Percentiles rank a stretch among this genome's conserved stretches.
These are phyloP conservation scores for Candida neerlandica DNA, from an alignment of 1,139 yeast species.

Conservation along the genomic window DNA sequence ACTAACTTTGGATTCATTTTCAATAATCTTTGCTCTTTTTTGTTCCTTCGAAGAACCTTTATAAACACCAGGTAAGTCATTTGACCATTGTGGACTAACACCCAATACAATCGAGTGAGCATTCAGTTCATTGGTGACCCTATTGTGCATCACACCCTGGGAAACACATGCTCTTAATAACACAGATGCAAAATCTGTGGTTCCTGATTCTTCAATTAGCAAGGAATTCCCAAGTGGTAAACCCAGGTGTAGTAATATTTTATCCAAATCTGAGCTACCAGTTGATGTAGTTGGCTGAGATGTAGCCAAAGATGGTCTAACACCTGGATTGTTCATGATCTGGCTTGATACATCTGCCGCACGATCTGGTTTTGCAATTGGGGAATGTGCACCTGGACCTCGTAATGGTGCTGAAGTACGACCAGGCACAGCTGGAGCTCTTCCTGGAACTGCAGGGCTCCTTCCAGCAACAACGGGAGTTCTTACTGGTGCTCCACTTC, in stretches of 20 bases:
- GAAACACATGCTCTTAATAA: slow-evolving; percentile 71
- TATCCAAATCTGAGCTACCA: slow-evolving; percentile 76
- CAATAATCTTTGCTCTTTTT: slow-evolving; percentile 58
- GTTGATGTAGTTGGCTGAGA: slow-evolving; percentile 79
- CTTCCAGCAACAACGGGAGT: slow-evolving; percentile 12
- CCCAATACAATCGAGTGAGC: slow-evolving; percentile 75
- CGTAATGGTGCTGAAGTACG: slow-evolving; percentile 12
- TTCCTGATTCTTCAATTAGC: slow-evolving; percentile 79
- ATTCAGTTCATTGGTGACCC: slow-evolving; percentile 38
- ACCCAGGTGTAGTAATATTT: slow-evolving; percentile 78
- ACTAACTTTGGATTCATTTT: slow-evolving; percentile 64
- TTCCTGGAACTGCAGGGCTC: slow-evolving; percentile 20
- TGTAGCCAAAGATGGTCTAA: slow-evolving; percentile 75
- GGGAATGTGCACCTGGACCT: slow-evolving; percentile 16
- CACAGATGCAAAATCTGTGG: slow-evolving; percentile 86
- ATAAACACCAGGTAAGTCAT: slow-evolving; percentile 78
- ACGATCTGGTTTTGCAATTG: slow-evolving; percentile 9
- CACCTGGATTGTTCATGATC: slow-evolving; percentile 51
- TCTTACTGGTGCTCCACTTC: slow-evolving; percentile 22
- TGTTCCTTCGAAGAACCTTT: slow-evolving; percentile 70
- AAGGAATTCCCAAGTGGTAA: slow-evolving; percentile 76
- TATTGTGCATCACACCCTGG: slow-evolving; percentile 75
- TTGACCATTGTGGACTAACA: slow-evolving; percentile 60
- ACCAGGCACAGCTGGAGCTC: slow-evolving; percentile 17
- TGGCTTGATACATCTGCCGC: slow-evolving; percentile 12